Percentiles rank a stretch among this genome's conserved stretches.
These are phyloP conservation scores for Penicillium fuscoglaucum DNA, from an alignment of 2,329 filamentous ascomycete species.

Conservation along the genomic window DNA sequence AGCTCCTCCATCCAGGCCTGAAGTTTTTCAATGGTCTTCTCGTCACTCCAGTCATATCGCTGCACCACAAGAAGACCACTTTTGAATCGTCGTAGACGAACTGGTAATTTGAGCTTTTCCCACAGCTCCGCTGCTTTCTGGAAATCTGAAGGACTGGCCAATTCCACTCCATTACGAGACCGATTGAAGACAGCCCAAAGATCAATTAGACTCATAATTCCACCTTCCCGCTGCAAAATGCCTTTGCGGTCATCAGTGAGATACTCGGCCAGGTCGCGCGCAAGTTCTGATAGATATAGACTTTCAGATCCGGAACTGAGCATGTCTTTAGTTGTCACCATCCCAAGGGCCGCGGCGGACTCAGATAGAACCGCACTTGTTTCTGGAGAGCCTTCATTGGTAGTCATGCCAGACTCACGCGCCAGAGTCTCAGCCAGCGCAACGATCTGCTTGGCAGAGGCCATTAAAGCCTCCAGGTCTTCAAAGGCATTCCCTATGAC, in stretches of 20 bases:
- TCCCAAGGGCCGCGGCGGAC: conserved; percentile 77
- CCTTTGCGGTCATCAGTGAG: conserved; percentile 80
- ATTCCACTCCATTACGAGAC: conserved; percentile 86
- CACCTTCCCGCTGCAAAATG: conserved; percentile 74
- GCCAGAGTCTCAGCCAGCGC: conserved; percentile 88
- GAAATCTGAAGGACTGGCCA: conserved; percentile 89
- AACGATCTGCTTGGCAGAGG: conserved; percentile 93
- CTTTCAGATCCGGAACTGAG: conserved; percentile 77
- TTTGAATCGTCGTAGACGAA: conserved; percentile 84
- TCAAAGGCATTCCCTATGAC: conserved; percentile 94
- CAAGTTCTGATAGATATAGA: conserved; percentile 84
- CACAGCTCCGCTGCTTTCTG: conserved; percentile 85
- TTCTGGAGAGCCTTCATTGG: conserved; percentile 64
- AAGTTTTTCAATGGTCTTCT: conserved; percentile 78
- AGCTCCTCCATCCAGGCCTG: conserved; percentile 75
- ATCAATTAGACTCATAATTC: conserved; percentile 86
- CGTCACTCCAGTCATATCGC: conserved; percentile 81
- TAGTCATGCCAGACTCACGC: conserved; percentile 60
- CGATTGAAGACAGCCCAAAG: conserved; percentile 95
- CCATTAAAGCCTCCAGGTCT: conserved; percentile 94
- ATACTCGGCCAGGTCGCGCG: conserved; percentile 83
- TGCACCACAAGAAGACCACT: conserved; percentile 95
- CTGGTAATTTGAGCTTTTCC: conserved; percentile 82
- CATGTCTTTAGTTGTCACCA: conserved; percentile 95
- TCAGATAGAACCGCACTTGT: conserved; percentile 75